phyloP scores from a whole-genome alignment of 163 green algal species.

The Scenedesmus sp. region DNA sequence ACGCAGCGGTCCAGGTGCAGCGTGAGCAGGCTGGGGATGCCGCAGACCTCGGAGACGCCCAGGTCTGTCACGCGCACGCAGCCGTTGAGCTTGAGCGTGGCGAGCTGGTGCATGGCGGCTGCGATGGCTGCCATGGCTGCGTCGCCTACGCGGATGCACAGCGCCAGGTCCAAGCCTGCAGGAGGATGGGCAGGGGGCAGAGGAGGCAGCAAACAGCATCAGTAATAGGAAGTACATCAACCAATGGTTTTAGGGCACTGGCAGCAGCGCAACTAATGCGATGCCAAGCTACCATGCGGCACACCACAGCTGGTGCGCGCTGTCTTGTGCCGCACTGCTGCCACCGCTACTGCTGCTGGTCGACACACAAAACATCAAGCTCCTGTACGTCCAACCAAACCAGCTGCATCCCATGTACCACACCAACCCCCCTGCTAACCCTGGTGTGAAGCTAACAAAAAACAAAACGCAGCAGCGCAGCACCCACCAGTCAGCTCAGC shows the following conservation, averaged over 20 bases:
- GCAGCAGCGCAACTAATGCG: no score
- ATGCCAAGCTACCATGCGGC: no score
- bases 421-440: not conserved
- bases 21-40: conserved; percentile 58
- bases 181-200: not conserved
- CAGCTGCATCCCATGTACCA: no score
- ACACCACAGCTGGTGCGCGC: no score
- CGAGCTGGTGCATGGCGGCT: conserved; percentile 51
- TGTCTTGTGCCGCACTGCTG: no score
- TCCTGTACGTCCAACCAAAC: not conserved
- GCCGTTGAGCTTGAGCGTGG: conserved; percentile 60
- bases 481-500: conserved; percentile 39
- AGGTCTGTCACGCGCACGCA: conserved; percentile 57
- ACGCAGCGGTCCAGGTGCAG: conserved; percentile 64
- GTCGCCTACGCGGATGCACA: conserved; percentile 61
- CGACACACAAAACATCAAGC: not conserved
- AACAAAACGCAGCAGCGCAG: no score
- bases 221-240: no score
- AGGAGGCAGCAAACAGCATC: not conserved
- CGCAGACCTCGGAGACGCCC: conserved; percentile 42
- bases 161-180: conserved; percentile 65
- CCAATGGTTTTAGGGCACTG: no score
- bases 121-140: conserved; percentile 48
- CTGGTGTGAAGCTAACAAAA: not conserved
- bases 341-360: not conserved